Evolutionary conservation across 2,329 filamentous ascomycete genomes (phyloP), one percentile per base, ranked within the genome.

Genomic region (Macrophomina pseudophaseolina): DNA sequence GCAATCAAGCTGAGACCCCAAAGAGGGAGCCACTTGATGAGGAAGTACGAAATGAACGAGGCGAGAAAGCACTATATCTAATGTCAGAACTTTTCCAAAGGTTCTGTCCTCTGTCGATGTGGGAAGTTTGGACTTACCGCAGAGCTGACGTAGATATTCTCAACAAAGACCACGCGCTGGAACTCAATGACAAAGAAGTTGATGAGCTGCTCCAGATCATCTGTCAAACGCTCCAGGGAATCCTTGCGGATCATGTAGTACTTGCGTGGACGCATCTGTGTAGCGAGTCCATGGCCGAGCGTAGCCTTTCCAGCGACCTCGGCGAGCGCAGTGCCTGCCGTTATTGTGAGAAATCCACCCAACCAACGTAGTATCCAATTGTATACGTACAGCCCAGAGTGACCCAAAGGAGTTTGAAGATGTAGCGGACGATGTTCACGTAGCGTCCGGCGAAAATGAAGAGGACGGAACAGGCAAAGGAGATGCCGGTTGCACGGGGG

Each of bases 101-200:
- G 38, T 49, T 46, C 38, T 28, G 5, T 16, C 23, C 7, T 18
- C 23, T 12, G 23, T 14, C 28, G 14, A 35, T 38, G 8, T 8
- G 2, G 38, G 44, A 38, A 12, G 32, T 46, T 35, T n/a, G 2
- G 52, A 79, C 86, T 76, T 83, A 89, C 87, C 67, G 82, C 83
- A 74, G 86, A 76, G 14, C 87, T 89, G 68, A 84, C 85, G 67
- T 84, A 82, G 65, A 89, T 80, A 72, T 90, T 90, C 82, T 90
- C 88, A 38, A 86, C 87, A 72, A 89, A 90, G 67, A 90, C 76
- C 69, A 90, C 83, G 67, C 88, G 85, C 81, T 90, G 88, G 74
- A 87, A 86, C 75, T 90, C 88, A 69, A 90, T 88, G 71, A 90
- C 83, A 78, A 89, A 87, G 80, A 90, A 90, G 80, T 90, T 89